These are phyloP conservation scores for Blastobotrys robertii DNA, from an alignment of 805 yeast genomes.

Conservation along the genomic window DNA sequence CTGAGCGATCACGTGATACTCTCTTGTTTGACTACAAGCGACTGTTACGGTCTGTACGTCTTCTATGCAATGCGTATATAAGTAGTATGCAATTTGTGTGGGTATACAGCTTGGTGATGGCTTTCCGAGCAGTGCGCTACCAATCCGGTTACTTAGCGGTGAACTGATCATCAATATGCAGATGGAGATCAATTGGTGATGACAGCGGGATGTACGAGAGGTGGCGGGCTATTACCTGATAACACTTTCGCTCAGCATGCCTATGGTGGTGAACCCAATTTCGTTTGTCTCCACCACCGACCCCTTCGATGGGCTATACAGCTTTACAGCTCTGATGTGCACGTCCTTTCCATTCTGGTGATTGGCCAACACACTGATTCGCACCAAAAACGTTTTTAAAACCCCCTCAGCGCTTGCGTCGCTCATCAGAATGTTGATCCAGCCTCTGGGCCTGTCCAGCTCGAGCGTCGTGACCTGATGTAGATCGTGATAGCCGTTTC, in stretches of 20 bases:
- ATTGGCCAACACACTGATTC: conserved; percentile 57
- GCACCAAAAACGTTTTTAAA: conserved; percentile 56
- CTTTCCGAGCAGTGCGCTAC: too few relatives aligned
- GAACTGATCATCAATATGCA: too few relatives aligned
- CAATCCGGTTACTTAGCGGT: too few relatives aligned
- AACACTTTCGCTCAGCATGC: conserved; percentile 20
- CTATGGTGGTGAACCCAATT: conserved; percentile 21
- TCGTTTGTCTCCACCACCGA: conserved; percentile 16
- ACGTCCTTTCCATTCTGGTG: conserved; percentile 96
- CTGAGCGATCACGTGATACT: neutral
- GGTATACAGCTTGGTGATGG: too few relatives aligned
- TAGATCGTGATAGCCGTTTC: conserved; percentile 71
- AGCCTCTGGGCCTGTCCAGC: conserved; percentile 62
- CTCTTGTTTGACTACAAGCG: too few relatives aligned
- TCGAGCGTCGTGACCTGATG: conserved; percentile 52
- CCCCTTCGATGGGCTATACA: conserved; percentile 36
- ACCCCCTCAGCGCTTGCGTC: conserved; percentile 34
- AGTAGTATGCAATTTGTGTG: too few relatives aligned
- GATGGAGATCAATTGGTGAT: too few relatives aligned
- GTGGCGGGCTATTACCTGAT: neutral
- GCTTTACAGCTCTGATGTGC: conserved; percentile 67
- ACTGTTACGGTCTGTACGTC: neutral
- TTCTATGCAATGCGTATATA: too few relatives aligned
- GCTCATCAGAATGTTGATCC: conserved; percentile 48
- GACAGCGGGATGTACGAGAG: too few relatives aligned